phyloP scores from a whole-genome alignment of 2,329 filamentous ascomycete genomes.

The Nemania sp. region DNA sequence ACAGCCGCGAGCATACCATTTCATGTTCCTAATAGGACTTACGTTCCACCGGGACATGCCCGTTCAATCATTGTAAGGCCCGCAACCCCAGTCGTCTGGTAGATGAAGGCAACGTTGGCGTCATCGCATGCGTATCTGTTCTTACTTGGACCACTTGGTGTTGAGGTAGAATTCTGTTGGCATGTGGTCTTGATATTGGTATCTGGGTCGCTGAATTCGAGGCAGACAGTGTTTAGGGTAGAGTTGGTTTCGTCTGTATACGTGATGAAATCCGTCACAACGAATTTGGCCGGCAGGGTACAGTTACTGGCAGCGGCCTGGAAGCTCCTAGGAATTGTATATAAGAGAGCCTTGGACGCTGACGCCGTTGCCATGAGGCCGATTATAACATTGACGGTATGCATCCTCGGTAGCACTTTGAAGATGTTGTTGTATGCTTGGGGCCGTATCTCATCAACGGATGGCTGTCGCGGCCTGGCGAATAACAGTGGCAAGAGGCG shows the following conservation, averaged over 20 bases:
- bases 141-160: slow-evolving; percentile 24
- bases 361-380: slow-evolving; percentile 31
- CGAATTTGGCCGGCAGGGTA: slow-evolving; percentile 32
- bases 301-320: slow-evolving; percentile 29
- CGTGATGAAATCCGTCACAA: slow-evolving; percentile 33
- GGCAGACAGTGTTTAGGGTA: slow-evolving; percentile 29
- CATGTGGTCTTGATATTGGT: slow-evolving; percentile 37
- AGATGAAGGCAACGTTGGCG: slow-evolving; percentile 36
- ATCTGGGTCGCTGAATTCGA: slow-evolving; percentile 33
- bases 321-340: slow-evolving; percentile 31
- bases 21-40: slow-evolving; percentile 7
- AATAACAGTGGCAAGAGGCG: not conserved
- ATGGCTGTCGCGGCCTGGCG: too few relatives aligned
- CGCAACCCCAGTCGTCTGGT: slow-evolving; percentile 33
- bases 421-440: not conserved
- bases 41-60: slow-evolving; percentile 35
- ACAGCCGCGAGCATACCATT: not conserved
- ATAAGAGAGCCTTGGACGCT: slow-evolving; percentile 33
- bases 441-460: too few relatives aligned
- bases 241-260: slow-evolving; percentile 28
- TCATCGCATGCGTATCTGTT: slow-evolving; percentile 37
- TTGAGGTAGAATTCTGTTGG: slow-evolving; percentile 35
- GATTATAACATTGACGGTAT: slow-evolving; percentile 21
- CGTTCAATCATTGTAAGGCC: slow-evolving; percentile 36
- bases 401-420: slow-evolving; percentile 29